These are phyloP conservation scores for Astragalus membranaceus DNA, from an alignment of 306 rosid species.

Conservation along the genomic window DNA sequence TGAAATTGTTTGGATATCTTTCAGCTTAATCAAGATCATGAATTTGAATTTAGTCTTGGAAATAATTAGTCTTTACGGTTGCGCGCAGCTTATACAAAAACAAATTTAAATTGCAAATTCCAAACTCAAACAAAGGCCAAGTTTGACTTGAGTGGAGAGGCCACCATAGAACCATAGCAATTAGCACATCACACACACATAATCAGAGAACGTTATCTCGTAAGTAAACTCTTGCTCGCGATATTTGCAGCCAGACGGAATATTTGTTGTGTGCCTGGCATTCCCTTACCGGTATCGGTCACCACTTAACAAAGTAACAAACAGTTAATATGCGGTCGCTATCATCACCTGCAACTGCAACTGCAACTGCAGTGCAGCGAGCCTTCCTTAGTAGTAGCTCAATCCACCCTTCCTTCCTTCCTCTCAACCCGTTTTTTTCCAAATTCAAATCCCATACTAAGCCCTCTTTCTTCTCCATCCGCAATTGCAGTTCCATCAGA, in stretches of 20 bases:
- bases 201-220: not conserved
- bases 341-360: constrained; percentile 11
- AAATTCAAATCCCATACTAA: not conserved
- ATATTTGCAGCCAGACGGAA: not conserved
- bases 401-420: constrained; percentile 20
- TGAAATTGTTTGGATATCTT: no score
- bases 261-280: not conserved
- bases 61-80: no score
- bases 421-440: constrained; percentile 25
- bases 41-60: no score
- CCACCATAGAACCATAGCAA: not conserved
- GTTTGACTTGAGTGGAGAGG: not conserved
- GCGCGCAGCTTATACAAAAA: no score
- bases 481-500: constrained; percentile 57
- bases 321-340: constrained; percentile 34
- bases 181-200: not conserved
- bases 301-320: not conserved
- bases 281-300: not conserved
- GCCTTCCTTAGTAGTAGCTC: constrained; percentile 21
- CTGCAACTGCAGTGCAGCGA: constrained; percentile 26
- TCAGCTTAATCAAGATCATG: no score
- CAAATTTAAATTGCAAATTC: no score
- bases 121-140: no score
- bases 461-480: constrained; percentile 15
- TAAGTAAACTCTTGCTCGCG: not conserved